Base-by-base conservation (phyloP, 345 rosid species). In the Schrenkiella parvula region DNA sequence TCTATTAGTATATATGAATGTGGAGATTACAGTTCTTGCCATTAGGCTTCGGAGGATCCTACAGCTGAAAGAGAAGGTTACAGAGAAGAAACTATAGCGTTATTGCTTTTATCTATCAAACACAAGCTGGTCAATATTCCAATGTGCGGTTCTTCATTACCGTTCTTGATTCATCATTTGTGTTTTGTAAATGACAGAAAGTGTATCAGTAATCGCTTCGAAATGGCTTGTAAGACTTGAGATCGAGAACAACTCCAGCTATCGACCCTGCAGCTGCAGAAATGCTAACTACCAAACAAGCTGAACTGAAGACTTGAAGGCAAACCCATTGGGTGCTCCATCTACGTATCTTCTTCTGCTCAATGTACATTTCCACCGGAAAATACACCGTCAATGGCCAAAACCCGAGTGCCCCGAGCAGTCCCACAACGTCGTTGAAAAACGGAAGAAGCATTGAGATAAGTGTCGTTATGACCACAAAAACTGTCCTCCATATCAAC, bases 341-440 rank as follows among this genome's bases (percentile, higher is more conserved):
- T 67, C 77, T 86, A n/a, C 81, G 76, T 65, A 91, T 83, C 85
- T 69, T 84, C 88, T 74, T 90, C 22, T 83, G 92, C n/a, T 44
- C 78, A 25, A 90, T 86, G 71, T 90, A 93, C 97, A 93, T 89
- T 78, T 90, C 91, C 21, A 93, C 92, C 0, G 98, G 98, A 68
- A 87, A 90, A 17, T 90, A 90, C 2, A 93, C 98, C 0, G 95
- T 87, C 43, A 93, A 29, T 7, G 98, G 98, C 96, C 98, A 93
- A 67, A 89, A 93, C 57, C 95, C 98, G 1, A 93, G 66, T 1
- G 98, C 96, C 3, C 97, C 95, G 0, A 93, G 91, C 14, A 90
- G 70, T 1, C 97, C 96, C 23, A 88, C 98, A 4, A 89, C 78
- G 50, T 86, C 92, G 14, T 93, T 89, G 65, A 93, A 93, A 75